Percentiles rank a stretch among this genome's conserved stretches.
phyloP scores from a whole-genome alignment of 2,329 filamentous ascomycete species.

The Beauveria sp. region DNA sequence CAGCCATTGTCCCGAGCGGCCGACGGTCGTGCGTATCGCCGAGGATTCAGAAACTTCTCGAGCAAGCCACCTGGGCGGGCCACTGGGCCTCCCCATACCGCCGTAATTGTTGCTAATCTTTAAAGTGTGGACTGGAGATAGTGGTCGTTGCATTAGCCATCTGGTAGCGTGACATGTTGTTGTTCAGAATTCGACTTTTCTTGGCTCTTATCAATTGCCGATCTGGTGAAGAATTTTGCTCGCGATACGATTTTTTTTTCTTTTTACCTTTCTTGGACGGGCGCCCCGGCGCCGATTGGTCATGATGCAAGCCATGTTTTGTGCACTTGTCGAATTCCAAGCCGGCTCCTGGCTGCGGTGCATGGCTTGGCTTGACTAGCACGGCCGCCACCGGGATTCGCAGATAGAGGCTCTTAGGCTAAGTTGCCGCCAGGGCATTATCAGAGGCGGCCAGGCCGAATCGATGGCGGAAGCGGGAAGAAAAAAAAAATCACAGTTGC shows the following conservation, averaged over 20 bases:
- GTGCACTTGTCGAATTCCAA: not conserved
- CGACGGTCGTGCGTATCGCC: slow-evolving; percentile 5
- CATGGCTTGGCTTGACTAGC: not conserved
- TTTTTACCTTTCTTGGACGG: slow-evolving; percentile 3
- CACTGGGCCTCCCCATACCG: not conserved
- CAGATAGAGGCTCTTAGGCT: not conserved
- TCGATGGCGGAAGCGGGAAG: not conserved
- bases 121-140: not conserved
- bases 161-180: not conserved
- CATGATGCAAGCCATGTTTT: slow-evolving; percentile 6
- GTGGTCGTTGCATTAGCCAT: not conserved
- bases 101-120: not conserved
- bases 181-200: not conserved
- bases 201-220: not conserved
- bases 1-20: not conserved
- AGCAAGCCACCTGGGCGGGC: not conserved
- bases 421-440: not conserved
- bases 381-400: not conserved
- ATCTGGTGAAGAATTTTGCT: not conserved
- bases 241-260: not conserved
- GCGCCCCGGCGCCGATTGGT: slow-evolving; percentile 1
- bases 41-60: not conserved
- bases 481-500: not conserved
- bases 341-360: not conserved
- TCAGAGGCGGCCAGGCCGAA: slow-evolving; percentile 2